Evolutionary conservation across 192 early-diverging fungal species (phyloP).

Genomic region (Umbelopsis ramanniana): DNA sequence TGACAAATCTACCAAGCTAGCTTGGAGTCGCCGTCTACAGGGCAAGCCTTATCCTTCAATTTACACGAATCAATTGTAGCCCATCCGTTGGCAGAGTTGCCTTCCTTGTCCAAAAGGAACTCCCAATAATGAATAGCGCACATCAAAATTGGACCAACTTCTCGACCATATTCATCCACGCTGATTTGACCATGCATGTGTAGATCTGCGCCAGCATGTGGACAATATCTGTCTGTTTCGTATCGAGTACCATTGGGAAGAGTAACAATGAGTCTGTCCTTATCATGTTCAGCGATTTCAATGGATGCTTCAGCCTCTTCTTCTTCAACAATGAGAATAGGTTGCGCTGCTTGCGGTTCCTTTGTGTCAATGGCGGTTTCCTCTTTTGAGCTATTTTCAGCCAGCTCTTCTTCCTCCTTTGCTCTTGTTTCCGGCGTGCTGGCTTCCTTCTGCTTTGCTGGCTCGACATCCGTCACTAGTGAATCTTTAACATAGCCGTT

Average conservation of each 20-base stretch:
- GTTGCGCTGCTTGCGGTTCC: not conserved
- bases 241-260: conserved; percentile 39
- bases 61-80: conserved; percentile 38
- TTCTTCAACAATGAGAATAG: conserved; percentile 22
- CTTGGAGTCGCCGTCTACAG: conserved; percentile 3
- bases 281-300: conserved; percentile 31
- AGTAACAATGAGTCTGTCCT: conserved; percentile 38
- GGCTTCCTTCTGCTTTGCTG: too few relatives aligned
- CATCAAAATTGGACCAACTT: conserved; percentile 41
- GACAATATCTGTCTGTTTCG: conserved; percentile 42
- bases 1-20: not conserved
- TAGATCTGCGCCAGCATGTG: conserved; percentile 43
- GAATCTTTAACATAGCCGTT: too few relatives aligned
- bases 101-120: conserved; percentile 36
- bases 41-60: conserved; percentile 11
- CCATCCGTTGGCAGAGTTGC: conserved; percentile 26
- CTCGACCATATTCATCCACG: conserved; percentile 38
- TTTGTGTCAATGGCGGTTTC: not conserved
- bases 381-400: not conserved
- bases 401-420: too few relatives aligned
- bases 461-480: too few relatives aligned
- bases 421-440: too few relatives aligned
- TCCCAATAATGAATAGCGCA: conserved; percentile 47
- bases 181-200: conserved; percentile 29
- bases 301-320: conserved; percentile 26